Evolutionary conservation across 2,329 filamentous ascomycete genomes (phyloP).

Genomic region (Lachnellula arida): DNA sequence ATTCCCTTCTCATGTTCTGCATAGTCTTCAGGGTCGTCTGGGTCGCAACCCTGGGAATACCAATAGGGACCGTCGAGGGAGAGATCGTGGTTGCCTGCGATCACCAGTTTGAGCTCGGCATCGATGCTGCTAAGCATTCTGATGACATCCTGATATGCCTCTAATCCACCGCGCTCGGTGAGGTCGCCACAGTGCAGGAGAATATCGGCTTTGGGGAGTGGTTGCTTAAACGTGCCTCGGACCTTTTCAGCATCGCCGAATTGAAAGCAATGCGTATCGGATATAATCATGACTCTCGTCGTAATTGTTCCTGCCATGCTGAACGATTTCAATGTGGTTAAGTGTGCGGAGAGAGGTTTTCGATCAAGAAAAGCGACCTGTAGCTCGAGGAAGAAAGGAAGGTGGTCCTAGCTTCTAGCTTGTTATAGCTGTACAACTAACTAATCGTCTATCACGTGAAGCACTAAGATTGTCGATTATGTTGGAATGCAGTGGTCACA

Average conservation of each 20-base stretch:
- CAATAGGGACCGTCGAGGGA: constrained; percentile 41
- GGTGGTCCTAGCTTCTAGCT: too few species aligned
- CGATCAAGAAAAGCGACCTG: too few species aligned
- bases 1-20: constrained; percentile 7
- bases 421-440: too few species aligned
- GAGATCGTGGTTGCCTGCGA: constrained; percentile 59
- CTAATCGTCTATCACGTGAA: too few species aligned
- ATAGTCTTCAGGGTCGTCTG: constrained; percentile 5
- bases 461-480: too few species aligned
- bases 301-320: constrained; percentile 7
- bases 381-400: too few species aligned
- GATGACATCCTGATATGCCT: constrained; percentile 26
- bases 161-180: constrained; percentile 29
- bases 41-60: constrained; percentile 18
- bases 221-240: too few species aligned
- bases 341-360: too few species aligned
- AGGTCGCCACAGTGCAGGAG: constrained; percentile 37
- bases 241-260: constrained; percentile 9
- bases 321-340: too few species aligned
- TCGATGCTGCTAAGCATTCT: constrained; percentile 34
- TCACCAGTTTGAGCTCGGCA: constrained; percentile 56
- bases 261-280: constrained; percentile 21
- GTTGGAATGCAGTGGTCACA: too few species aligned
- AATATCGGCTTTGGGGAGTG: constrained; percentile 30
- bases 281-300: constrained; percentile 23